Evolutionary conservation across 225 moss, liverwort and hornwort genomes (phyloP).

Genomic region (Rhytidiadelphus loreus): DNA sequence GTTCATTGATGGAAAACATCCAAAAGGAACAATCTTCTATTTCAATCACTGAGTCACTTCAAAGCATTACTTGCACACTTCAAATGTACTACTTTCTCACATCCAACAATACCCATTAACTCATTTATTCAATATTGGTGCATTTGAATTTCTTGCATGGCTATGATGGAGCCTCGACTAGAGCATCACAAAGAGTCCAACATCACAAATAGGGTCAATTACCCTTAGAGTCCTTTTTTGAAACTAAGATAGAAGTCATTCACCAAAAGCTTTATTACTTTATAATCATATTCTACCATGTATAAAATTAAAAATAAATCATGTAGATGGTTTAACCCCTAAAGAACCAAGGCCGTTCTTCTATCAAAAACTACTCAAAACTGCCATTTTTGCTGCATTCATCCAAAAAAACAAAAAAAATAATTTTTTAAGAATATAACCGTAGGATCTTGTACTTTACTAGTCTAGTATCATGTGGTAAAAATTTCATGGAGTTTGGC

Average conservation of each 20-base stretch:
- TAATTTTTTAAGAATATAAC: no score
- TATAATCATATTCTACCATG: background rate
- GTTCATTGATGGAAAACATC: background rate
- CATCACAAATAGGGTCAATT: background rate
- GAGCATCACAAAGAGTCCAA: background rate
- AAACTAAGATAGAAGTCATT: background rate
- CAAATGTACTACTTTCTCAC: background rate
- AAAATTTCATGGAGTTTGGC: no score
- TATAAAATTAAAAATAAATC: fast-evolving
- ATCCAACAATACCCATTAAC: fast-evolving
- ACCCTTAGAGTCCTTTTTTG: background rate
- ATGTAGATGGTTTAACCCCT: fast-evolving
- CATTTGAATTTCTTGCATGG: background rate
- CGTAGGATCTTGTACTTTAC: no score
- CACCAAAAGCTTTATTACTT: background rate
- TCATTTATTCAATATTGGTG: background rate
- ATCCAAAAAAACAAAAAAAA: no score
- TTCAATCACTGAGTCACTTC: background rate
- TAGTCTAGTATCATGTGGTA: no score
- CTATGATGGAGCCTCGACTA: fast-evolving
- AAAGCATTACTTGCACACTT: no score
- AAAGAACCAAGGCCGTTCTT: no score
- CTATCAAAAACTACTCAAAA: no score
- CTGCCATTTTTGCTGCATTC: no score
- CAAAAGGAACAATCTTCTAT: background rate